Evolutionary conservation across 495 filamentous ascomycete genomes (phyloP).

Genomic region (Podospora tetraspora): DNA sequence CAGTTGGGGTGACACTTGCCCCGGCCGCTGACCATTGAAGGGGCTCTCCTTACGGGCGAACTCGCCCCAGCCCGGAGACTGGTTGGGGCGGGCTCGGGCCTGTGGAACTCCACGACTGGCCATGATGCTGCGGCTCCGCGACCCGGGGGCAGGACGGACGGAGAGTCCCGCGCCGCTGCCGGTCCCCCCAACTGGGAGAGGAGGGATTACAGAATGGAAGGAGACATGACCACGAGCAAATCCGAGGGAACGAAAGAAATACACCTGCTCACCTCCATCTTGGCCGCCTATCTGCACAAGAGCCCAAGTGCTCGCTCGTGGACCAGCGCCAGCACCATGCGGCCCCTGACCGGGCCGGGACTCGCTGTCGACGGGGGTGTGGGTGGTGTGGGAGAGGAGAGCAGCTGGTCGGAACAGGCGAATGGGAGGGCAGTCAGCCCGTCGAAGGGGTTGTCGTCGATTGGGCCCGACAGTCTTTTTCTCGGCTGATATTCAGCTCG

Average conservation of each 20-base stretch:
- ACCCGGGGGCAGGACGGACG: neutral
- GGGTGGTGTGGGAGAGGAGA: neutral
- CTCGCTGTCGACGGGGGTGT: neutral
- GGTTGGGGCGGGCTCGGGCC: neutral
- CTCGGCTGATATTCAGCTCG: neutral
- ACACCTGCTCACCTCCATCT: conserved; percentile 15
- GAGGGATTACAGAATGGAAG: neutral
- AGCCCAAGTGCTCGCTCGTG: neutral
- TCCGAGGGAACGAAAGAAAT: neutral
- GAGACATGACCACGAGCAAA: neutral
- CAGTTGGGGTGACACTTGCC: conserved; percentile 24
- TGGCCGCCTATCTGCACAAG: neutral
- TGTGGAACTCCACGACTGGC: conserved; percentile 12
- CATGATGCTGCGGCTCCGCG: conserved; percentile 10
- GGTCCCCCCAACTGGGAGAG: neutral
- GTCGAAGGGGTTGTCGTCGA: neutral
- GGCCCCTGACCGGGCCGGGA: neutral
- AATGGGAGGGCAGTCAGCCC: neutral
- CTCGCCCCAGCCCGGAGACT: conserved; percentile 1
- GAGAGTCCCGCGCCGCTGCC: neutral
- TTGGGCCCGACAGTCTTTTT: neutral
- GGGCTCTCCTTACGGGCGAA: conserved; percentile 11
- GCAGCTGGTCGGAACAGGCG: neutral
- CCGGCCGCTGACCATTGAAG: conserved; percentile 4
- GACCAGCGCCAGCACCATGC: neutral